Percentiles rank a stretch among this genome's conserved stretches.
These are phyloP conservation scores for Vaccinium myrtillus DNA, from an alignment of 148 eudicot genomes.

Conservation along the genomic window DNA sequence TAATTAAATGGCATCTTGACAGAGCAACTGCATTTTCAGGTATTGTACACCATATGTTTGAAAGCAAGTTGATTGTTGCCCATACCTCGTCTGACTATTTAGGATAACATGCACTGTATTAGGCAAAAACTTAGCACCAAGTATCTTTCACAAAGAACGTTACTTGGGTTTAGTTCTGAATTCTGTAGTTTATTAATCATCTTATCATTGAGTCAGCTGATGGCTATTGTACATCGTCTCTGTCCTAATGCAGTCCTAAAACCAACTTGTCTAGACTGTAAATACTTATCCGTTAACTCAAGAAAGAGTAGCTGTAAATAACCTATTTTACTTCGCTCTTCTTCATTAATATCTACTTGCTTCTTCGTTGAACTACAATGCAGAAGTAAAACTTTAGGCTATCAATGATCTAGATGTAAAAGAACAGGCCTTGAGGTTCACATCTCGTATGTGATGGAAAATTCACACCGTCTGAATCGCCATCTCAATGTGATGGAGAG, in stretches of 20 bases:
- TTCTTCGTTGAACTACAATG: constrained; percentile 26
- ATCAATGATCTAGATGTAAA: constrained; percentile 29
- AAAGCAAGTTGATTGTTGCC: not conserved
- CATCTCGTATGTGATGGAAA: constrained; percentile 22
- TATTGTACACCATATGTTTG: not conserved
- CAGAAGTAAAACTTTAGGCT: constrained; percentile 18
- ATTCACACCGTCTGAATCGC: constrained; percentile 22
- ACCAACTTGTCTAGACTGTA: constrained; percentile 18
- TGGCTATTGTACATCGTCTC: constrained; percentile 26
- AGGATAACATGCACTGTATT: not conserved
- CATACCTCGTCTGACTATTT: not conserved
- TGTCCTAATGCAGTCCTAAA: constrained; percentile 23
- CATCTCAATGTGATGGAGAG: constrained; percentile 27
- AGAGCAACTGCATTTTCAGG: not conserved
- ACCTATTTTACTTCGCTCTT: constrained; percentile 12
- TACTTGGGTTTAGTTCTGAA: not conserved
- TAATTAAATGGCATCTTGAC: not conserved
- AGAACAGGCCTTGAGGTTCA: constrained; percentile 21
- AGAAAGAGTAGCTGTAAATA: constrained; percentile 22
- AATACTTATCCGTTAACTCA: constrained; percentile 23
- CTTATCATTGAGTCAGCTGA: constrained; percentile 17
- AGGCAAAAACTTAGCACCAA: not conserved
- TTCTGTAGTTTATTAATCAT: constrained; percentile 18
- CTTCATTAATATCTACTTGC: constrained; percentile 2
- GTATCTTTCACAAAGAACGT: not conserved